Evolutionary conservation across 768 basidiomycete genomes (phyloP).

Genomic region (Collybiopsis confluens): DNA sequence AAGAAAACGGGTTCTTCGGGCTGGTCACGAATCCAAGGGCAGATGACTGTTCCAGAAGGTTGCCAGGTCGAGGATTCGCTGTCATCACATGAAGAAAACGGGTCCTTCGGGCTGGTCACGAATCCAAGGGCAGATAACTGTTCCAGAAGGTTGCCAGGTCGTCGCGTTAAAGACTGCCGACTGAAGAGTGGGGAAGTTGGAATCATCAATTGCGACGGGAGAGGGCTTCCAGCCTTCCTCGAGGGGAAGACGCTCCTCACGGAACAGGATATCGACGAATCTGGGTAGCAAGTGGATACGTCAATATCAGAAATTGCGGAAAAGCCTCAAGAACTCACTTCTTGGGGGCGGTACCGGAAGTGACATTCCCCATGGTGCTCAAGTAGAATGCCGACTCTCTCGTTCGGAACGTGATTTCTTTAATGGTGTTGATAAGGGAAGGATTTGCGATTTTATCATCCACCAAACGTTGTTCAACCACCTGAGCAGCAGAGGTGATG

Average conservation of each 20-base stretch:
- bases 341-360: constrained; percentile 12
- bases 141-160: neutral
- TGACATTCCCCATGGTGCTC: constrained; percentile 10
- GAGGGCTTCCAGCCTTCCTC: constrained; percentile 16
- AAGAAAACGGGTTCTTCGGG: neutral
- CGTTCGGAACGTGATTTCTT: constrained; percentile 11
- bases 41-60: neutral
- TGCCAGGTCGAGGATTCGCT: no score
- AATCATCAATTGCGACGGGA: constrained; percentile 3
- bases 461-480: constrained; percentile 9
- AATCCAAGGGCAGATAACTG: no score
- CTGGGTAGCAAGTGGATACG: neutral
- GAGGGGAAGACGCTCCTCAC: constrained; percentile 15
- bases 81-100: no score
- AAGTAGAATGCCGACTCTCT: constrained; percentile 11
- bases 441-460: constrained; percentile 11
- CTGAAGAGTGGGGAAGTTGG: neutral
- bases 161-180: neutral
- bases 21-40: neutral
- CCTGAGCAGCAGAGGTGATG: constrained; percentile 10
- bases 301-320: neutral
- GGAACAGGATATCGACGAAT: constrained; percentile 16
- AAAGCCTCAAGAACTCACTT: constrained; percentile 1
- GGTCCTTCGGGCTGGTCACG: no score
- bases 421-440: constrained; percentile 10